Evolutionary conservation across 2,329 filamentous ascomycete species (phyloP).

Genomic region (Epichloe festucae): DNA sequence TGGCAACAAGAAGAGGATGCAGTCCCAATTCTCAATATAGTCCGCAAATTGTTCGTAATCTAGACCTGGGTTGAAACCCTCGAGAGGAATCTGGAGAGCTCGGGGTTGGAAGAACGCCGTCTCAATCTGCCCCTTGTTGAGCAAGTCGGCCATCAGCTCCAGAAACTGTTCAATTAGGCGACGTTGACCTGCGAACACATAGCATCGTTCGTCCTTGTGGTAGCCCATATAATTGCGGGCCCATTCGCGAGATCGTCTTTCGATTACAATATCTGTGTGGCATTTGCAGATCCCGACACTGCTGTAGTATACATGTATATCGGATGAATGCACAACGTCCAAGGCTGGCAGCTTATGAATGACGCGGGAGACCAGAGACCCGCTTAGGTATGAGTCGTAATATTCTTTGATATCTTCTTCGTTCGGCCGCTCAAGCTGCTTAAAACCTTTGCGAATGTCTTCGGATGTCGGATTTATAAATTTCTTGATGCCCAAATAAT

Average conservation of each 20-base stretch:
- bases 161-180: conserved; percentile 5
- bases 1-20: background rate
- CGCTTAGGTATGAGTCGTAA: background rate
- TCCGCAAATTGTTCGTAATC: conserved; percentile 2
- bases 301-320: background rate
- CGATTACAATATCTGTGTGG: background rate
- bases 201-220: background rate
- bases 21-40: background rate
- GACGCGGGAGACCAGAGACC: background rate
- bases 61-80: background rate
- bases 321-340: conserved; percentile 1
- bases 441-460: background rate
- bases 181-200: conserved; percentile 8
- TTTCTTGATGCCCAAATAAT: background rate
- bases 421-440: background rate
- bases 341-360: background rate
- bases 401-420: background rate
- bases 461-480: background rate
- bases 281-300: background rate
- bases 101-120: background rate
- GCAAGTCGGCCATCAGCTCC: background rate
- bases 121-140: background rate
- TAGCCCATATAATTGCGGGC: conserved; percentile 6
- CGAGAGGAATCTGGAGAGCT: background rate
- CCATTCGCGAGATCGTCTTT: background rate